Evolutionary conservation across 176 grass and related monocot species (phyloP).

Genomic region (Elymus sibiricus): DNA sequence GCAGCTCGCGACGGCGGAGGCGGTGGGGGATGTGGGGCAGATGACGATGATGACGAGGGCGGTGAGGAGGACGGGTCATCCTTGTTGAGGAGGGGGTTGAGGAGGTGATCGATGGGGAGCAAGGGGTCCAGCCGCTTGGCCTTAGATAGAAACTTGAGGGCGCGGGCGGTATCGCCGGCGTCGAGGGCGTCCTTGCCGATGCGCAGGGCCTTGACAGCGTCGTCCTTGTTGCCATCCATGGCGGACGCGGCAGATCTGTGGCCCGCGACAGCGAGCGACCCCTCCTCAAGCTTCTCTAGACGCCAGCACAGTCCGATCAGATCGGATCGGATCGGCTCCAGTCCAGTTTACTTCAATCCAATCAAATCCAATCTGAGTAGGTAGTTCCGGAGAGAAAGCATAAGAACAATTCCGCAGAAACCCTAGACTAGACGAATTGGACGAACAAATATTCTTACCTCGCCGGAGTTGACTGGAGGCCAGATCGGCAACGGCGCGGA

Average conservation of each 20-base stretch:
- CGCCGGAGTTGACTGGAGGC: neutral
- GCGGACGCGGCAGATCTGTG: slow-evolving; percentile 27
- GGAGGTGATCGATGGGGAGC: slow-evolving; percentile 67
- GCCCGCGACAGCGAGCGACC: slow-evolving; percentile 14
- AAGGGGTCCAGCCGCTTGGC: slow-evolving; percentile 85
- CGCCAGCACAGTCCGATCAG: slow-evolving; percentile 25
- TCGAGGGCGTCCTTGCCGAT: slow-evolving; percentile 71
- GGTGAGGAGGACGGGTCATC: slow-evolving; percentile 35
- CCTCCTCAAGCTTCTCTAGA: neutral
- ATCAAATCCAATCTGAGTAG: slow-evolving; percentile 35
- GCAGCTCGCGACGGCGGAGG: neutral
- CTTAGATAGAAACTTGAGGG: slow-evolving; percentile 80
- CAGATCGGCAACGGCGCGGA: slow-evolving; percentile 7
- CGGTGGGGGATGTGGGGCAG: slow-evolving; percentile 4
- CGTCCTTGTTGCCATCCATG: slow-evolving; percentile 99
- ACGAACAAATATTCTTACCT: neutral
- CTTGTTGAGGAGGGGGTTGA: slow-evolving; percentile 32
- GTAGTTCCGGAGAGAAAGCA: neutral
- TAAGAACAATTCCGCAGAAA: neutral
- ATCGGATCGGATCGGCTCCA: slow-evolving; percentile 11
- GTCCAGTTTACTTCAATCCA: neutral
- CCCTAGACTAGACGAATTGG: neutral
- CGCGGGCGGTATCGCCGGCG: slow-evolving; percentile 57
- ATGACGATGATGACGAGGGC: slow-evolving; percentile 26
- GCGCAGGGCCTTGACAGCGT: slow-evolving; percentile 80